Evolutionary conservation across 1,284 basidiomycete genomes (phyloP).

Genomic region (Pulveroboletus sp.): DNA sequence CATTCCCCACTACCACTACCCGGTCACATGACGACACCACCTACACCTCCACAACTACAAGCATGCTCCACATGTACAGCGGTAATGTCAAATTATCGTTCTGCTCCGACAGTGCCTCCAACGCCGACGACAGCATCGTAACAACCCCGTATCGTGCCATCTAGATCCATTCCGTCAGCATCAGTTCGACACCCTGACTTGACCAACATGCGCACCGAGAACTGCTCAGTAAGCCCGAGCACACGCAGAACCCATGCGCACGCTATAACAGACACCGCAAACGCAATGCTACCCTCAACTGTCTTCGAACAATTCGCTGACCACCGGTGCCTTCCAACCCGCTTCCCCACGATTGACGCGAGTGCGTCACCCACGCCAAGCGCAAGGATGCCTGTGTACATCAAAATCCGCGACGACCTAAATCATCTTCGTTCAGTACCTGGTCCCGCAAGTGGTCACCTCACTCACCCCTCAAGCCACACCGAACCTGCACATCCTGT

Average conservation of each 20-base stretch:
- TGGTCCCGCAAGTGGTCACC: not conserved
- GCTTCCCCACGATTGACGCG: constrained; percentile 90
- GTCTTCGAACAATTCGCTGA: constrained; percentile 85
- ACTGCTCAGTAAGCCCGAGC: constrained; percentile 66
- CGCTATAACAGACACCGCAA: constrained; percentile 69
- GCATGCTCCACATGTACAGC: constrained; percentile 84
- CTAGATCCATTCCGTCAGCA: constrained; percentile 40
- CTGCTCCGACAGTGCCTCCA: constrained; percentile 89
- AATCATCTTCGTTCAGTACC: constrained; percentile 13
- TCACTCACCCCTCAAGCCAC: constrained; percentile 90
- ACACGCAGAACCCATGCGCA: constrained; percentile 74
- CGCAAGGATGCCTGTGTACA: constrained; percentile 88
- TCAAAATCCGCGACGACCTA: constrained; percentile 71
- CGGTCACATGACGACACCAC: constrained; percentile 26
- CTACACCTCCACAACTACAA: constrained; percentile 48
- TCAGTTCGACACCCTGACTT: constrained; percentile 2
- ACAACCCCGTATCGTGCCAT: constrained; percentile 56
- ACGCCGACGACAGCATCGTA: constrained; percentile 63
- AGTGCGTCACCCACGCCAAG: constrained; percentile 94
- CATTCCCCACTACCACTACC: constrained; percentile 31
- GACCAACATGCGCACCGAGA: constrained; percentile 61
- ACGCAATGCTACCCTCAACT: constrained; percentile 87
- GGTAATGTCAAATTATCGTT: constrained; percentile 94
- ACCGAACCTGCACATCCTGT: constrained; percentile 92
- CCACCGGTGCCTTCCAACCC: constrained; percentile 82